Evolutionary conservation across 2,329 filamentous ascomycete genomes (phyloP).

Genomic region (Nothomitra cinnamomea): DNA sequence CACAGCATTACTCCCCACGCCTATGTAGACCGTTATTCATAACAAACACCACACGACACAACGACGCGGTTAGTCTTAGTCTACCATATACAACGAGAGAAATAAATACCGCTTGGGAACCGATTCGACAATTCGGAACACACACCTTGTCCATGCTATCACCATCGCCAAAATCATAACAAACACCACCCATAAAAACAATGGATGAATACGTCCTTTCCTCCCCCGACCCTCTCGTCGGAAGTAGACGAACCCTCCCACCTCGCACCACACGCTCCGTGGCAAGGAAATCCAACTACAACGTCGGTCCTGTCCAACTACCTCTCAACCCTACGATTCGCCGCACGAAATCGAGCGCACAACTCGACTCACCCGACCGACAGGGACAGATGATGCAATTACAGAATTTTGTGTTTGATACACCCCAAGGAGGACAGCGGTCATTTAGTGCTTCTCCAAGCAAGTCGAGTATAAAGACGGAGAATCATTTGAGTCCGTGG

Average conservation of each 20-base stretch:
- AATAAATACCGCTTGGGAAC: background rate
- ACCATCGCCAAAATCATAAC: background rate
- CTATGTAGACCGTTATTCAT: background rate
- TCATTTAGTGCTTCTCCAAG: conserved; percentile 4
- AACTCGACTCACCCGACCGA: too few relatives aligned
- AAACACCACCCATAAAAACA: background rate
- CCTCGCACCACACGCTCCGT: too few relatives aligned
- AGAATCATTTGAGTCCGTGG: conserved; percentile 11
- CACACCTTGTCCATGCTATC: background rate
- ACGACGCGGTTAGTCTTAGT: background rate
- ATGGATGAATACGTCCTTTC: background rate
- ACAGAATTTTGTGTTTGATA: conserved; percentile 10
- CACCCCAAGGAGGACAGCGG: conserved; percentile 6
- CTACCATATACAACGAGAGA: background rate
- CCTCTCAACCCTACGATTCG: background rate
- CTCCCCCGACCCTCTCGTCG: background rate
- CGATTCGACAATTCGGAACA: background rate
- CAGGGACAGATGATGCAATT: conserved; percentile 5
- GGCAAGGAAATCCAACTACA: too few relatives aligned
- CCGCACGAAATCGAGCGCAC: background rate
- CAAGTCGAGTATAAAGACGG: conserved; percentile 3
- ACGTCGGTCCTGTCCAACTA: background rate
- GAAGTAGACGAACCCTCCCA: background rate
- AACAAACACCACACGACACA: background rate
- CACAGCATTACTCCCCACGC: background rate